These are phyloP conservation scores for Pichia nakasei DNA, from an alignment of 805 yeast species.

Conservation along the genomic window DNA sequence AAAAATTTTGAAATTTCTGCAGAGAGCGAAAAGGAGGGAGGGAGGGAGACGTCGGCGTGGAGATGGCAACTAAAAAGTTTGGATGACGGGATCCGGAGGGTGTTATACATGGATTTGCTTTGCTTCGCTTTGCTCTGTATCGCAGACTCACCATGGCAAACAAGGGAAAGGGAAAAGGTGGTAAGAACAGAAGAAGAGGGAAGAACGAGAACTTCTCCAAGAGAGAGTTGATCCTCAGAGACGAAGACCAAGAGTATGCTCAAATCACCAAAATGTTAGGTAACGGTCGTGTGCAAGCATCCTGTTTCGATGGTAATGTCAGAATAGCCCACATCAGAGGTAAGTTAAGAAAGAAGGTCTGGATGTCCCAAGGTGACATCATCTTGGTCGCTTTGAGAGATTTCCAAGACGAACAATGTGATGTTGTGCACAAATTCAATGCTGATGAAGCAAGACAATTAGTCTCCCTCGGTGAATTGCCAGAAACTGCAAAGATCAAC, in stretches of 20 bases:
- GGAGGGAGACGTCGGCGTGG: no score
- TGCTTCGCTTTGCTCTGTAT: background rate
- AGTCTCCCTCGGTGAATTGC: constrained; percentile 93
- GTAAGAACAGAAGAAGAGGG: constrained; percentile 96
- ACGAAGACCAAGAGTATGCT: constrained; percentile 97
- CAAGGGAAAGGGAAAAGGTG: constrained; percentile 48
- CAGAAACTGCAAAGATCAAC: constrained; percentile 93
- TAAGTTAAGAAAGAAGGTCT: constrained; percentile 96
- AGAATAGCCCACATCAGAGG: constrained; percentile 99
- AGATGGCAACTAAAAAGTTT: no score
- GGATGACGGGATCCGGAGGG: no score
- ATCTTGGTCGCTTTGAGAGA: constrained; percentile 93
- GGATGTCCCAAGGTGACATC: constrained; percentile 99
- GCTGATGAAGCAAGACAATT: constrained; percentile 97
- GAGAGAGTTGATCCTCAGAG: constrained; percentile 86
- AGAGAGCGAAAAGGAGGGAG: no score
- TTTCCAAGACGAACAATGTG: constrained; percentile 97
- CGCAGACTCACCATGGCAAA: constrained; percentile 30
- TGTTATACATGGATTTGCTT: no score
- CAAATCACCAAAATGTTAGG: constrained; percentile 98
- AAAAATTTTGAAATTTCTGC: no score
- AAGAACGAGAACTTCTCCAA: constrained; percentile 91
- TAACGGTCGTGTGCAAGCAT: constrained; percentile 92
- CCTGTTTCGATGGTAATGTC: constrained; percentile 88
- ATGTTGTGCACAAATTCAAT: constrained; percentile 92